Evolutionary conservation across 2,329 filamentous ascomycete species (phyloP).

Genomic region (Calonectria fujianensis): DNA sequence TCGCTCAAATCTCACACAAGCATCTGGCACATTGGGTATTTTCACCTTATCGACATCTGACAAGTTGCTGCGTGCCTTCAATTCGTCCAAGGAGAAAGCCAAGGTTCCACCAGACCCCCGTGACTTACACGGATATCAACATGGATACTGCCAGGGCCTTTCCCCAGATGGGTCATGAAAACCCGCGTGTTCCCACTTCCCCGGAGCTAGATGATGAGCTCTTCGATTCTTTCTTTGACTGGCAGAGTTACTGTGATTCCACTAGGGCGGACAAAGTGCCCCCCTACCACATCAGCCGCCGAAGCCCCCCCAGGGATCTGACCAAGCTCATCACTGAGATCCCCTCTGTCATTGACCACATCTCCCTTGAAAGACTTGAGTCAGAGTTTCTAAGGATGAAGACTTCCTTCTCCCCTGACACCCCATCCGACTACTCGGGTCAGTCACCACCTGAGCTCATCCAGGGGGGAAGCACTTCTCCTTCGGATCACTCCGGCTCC

Average conservation of each 20-base stretch:
- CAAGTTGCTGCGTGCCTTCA: constrained; percentile 61
- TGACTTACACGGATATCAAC: constrained; percentile 65
- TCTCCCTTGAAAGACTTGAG: constrained; percentile 58
- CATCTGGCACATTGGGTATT: constrained; percentile 63
- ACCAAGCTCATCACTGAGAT: constrained; percentile 61
- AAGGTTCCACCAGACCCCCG: constrained; percentile 65
- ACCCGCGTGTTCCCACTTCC: constrained; percentile 61
- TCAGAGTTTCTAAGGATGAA: constrained; percentile 60
- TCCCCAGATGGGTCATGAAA: constrained; percentile 61
- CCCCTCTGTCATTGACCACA: constrained; percentile 58
- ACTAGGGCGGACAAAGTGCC: constrained; percentile 56
- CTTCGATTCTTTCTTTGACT: constrained; percentile 63
- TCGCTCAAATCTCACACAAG: constrained; percentile 64
- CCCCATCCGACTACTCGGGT: constrained; percentile 61
- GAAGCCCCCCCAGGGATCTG: constrained; percentile 56
- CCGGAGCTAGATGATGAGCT: constrained; percentile 59
- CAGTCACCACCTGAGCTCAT: constrained; percentile 63
- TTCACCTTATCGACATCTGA: constrained; percentile 63
- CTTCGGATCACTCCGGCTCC: constrained; percentile 63
- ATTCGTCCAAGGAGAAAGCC: constrained; percentile 60
- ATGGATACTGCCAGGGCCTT: constrained; percentile 61
- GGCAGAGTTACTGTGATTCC: constrained; percentile 59
- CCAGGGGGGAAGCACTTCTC: constrained; percentile 62
- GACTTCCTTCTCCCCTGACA: constrained; percentile 58
- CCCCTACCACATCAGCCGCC: constrained; percentile 52